A percentile compares a stretch with the other conserved stretches of the same genome.
Evolutionary conservation across 208 protist species (phyloP).

Genomic region (Porcisia hertigi): DNA sequence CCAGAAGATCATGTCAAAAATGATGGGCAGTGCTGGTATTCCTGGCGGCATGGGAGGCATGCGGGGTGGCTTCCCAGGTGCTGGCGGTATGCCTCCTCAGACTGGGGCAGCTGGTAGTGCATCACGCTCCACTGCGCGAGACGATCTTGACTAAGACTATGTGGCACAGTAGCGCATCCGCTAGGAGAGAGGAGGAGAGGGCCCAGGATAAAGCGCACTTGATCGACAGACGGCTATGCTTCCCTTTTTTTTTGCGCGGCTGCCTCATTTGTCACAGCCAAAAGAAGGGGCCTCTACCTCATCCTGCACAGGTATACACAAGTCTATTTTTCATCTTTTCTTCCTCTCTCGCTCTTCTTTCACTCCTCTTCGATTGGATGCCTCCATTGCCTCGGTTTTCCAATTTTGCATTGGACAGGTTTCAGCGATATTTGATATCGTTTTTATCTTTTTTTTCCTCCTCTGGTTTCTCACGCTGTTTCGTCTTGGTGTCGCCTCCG

Average conservation of each 20-base stretch:
- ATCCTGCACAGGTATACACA: background rate
- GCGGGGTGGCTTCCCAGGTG: constrained; percentile 27
- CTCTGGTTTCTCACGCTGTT: background rate
- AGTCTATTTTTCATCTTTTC: too few relatives aligned
- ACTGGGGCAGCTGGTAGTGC: constrained; percentile 21
- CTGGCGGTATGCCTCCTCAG: constrained; percentile 13
- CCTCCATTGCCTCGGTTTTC: background rate
- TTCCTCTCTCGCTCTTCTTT: background rate
- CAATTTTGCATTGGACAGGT: background rate
- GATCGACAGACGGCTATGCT: background rate
- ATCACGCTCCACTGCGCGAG: constrained; percentile 1
- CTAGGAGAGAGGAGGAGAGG: background rate
- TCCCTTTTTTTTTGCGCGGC: background rate
- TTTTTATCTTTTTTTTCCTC: constrained; percentile 2
- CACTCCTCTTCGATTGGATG: background rate
- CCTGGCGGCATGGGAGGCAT: constrained; percentile 40
- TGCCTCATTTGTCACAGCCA: background rate
- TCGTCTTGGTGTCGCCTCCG: too few relatives aligned
- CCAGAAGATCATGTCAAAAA: constrained; percentile 76
- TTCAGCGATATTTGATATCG: background rate
- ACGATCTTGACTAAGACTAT: constrained; percentile 25
- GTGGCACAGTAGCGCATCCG: background rate
- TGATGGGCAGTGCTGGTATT: constrained; percentile 61
- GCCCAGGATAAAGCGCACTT: background rate
- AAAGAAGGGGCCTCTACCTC: background rate